Evolutionary conservation across 768 basidiomycete genomes (phyloP), one percentile per base, ranked within the genome.

Genomic region (Termitomyces sp.): DNA sequence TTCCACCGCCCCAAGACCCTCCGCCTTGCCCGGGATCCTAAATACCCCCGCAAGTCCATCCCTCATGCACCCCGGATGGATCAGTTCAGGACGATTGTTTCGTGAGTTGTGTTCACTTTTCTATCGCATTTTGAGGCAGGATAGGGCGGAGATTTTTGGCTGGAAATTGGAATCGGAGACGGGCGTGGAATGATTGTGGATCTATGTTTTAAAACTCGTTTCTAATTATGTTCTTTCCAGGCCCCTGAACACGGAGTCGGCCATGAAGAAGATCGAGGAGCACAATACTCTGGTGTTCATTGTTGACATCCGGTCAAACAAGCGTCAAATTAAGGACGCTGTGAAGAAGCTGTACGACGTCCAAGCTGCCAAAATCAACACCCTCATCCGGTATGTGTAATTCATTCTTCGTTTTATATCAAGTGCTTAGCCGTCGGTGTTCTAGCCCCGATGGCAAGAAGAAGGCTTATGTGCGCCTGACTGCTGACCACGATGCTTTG

Each of bases 231-330:
- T 13, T 53, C 32, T 10, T 43, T 14, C 16, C 56, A 91, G 89
- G 52, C 92, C 92, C 18, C 73, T 94, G 74, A 96, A 94, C 86
- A 96, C 94, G 16, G 95, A 98, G 76, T 89, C 86, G 13, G 95
- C 96, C 62, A 98, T 98, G 96, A 96, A 98, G 86, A 97, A 99
- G 86, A 99, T 99, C 58, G 96, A 99, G 83, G 96, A 98, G 76
- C 88, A 98, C 83, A 98, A 99, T 78, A 99, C 97, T 33, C 85
- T 98, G 58, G 97, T 99, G 59, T 99, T 98, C 82, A 88, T 98
- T 60, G 95, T 97, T 53, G 95, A 98, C 75, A 69, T 98, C 74
- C 88, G 86, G 72, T 80, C 93, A 65, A 99, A 97, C 87, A 99
- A 99, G 85, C 87, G 94, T 47, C 94, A 99, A 77, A 98, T 98